Conservation (phyloP, 2,329 filamentous ascomycete genomes). For the Trichophyton rubrum region DNA sequence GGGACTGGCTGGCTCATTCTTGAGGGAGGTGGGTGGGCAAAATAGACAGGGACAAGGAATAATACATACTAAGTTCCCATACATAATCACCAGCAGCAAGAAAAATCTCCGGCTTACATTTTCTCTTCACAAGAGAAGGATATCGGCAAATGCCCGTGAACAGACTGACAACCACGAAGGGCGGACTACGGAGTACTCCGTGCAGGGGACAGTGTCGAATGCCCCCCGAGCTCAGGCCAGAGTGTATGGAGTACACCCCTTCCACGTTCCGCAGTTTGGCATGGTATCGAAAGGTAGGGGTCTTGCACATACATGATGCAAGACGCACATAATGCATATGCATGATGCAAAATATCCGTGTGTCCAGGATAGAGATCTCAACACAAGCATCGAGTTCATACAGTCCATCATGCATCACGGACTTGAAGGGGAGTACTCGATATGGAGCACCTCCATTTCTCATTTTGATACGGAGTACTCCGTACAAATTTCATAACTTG, state of each 20-base stretch:
- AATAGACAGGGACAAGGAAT: not conserved
- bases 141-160: not conserved
- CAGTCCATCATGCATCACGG: not conserved
- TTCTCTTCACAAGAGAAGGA: not conserved
- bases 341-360: not conserved
- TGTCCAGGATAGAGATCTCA: not conserved
- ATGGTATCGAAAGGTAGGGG: not conserved
- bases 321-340: conserved; percentile 3
- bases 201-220: not conserved
- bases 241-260: not conserved
- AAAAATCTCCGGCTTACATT: not conserved
- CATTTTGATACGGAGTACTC: not conserved
- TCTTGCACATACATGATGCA: not conserved
- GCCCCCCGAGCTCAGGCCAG: not conserved
- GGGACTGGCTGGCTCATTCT: not conserved
- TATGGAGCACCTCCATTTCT: not conserved
- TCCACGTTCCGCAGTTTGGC: not conserved
- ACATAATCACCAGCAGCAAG: not conserved
- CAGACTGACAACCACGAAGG: not conserved
- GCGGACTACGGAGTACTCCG: too few relatives aligned
- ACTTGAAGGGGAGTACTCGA: not conserved
- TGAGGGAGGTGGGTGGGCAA: not conserved
- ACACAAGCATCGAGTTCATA: not conserved
- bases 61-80: not conserved
- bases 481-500: not conserved